Conservation (phyloP, 345 rosid species). For the Nasturtium officinale region DNA sequence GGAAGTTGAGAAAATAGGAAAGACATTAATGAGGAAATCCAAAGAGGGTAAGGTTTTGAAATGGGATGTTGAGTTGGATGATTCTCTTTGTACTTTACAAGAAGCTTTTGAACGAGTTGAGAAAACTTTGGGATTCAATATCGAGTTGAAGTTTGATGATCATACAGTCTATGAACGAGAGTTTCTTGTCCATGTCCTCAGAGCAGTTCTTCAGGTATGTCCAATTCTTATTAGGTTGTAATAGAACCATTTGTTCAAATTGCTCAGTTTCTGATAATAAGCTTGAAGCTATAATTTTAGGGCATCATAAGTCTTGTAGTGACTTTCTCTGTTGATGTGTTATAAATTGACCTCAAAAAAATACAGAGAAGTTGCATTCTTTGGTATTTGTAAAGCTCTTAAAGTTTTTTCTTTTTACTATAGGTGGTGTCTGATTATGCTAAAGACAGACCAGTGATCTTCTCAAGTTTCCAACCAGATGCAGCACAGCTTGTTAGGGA, state of each 20-base stretch:
- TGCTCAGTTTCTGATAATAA: background rate
- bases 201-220: slow-evolving; percentile 59
- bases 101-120: slow-evolving; percentile 80
- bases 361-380: background rate
- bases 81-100: slow-evolving; percentile 71
- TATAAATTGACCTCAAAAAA: background rate
- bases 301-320: background rate
- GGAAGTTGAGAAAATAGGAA: slow-evolving; percentile 56
- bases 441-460: slow-evolving; percentile 66
- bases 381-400: background rate
- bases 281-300: background rate
- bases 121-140: slow-evolving; percentile 75
- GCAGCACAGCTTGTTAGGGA: slow-evolving; percentile 73
- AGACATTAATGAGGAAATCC: slow-evolving; percentile 66
- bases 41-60: slow-evolving; percentile 67
- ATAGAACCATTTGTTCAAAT: background rate
- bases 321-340: background rate
- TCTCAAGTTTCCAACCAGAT: slow-evolving; percentile 93
- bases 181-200: slow-evolving; percentile 58
- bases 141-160: slow-evolving; percentile 91
- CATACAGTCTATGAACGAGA: slow-evolving; percentile 61
- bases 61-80: slow-evolving; percentile 85
- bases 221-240: background rate
- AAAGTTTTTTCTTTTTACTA: background rate
- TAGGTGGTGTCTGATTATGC: slow-evolving; percentile 69